Percentiles rank a stretch among this genome's conserved stretches.
Conservation (phyloP, 2,329 filamentous ascomycete species). For the Dendrostoma leiphaemia region DNA sequence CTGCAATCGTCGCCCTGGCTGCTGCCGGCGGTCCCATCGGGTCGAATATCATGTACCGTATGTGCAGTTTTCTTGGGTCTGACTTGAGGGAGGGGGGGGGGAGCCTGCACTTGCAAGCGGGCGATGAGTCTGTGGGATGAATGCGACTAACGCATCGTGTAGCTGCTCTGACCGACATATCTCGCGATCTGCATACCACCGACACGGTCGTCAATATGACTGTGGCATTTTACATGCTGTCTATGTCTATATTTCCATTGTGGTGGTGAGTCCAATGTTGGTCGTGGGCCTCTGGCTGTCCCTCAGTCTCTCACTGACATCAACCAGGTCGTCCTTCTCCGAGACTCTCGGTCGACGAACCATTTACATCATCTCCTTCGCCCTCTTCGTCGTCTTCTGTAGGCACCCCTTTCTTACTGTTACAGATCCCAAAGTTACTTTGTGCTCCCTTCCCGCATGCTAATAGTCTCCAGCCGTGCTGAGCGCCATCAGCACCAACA, state of each 20-base stretch:
- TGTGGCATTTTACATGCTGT: conserved; percentile 77
- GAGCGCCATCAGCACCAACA: conserved; percentile 66
- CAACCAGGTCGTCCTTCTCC: conserved; percentile 64
- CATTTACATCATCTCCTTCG: conserved; percentile 76
- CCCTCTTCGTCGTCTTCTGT: conserved; percentile 70
- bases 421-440: too few relatives aligned
- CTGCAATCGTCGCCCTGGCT: conserved; percentile 72
- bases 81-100: neutral
- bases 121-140: neutral
- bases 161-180: conserved; percentile 69
- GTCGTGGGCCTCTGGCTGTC: neutral
- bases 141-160: neutral
- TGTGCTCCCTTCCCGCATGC: too few relatives aligned
- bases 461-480: too few relatives aligned
- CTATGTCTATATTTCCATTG: conserved; percentile 79
- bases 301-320: neutral
- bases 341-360: conserved; percentile 70
- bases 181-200: conserved; percentile 58
- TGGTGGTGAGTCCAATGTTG: conserved; percentile 60
- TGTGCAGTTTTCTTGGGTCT: conserved; percentile 30
- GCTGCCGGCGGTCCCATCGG: conserved; percentile 79
- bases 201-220: conserved; percentile 71
- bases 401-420: too few relatives aligned
- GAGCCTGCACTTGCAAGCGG: neutral
- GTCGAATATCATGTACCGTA: conserved; percentile 79